Evolutionary conservation across 139 green algal species (phyloP).

Genomic region (Micromonas pusilla): DNA sequence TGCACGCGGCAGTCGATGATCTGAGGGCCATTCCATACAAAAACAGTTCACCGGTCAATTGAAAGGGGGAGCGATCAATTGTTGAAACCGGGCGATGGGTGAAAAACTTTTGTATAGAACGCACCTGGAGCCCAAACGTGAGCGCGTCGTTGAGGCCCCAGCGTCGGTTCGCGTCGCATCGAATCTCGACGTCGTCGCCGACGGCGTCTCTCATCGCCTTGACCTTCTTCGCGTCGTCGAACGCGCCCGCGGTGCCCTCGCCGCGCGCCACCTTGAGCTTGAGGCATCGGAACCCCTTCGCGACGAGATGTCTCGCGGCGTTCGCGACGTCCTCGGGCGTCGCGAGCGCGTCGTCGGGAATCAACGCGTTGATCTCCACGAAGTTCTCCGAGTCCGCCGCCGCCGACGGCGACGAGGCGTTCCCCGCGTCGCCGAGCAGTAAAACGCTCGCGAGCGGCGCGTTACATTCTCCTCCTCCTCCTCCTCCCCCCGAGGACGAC

Average conservation of each 20-base stretch:
- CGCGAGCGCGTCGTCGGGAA: conserved; percentile 35
- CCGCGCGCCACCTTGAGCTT: conserved; percentile 79
- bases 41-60: too few species aligned
- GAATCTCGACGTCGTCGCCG: conserved; percentile 52
- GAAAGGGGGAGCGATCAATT: too few species aligned
- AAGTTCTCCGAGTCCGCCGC: not conserved
- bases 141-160: conserved; percentile 70
- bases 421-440: too few species aligned
- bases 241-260: conserved; percentile 20
- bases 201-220: conserved; percentile 53
- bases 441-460: too few species aligned
- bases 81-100: too few species aligned
- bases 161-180: conserved; percentile 81
- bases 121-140: conserved; percentile 45
- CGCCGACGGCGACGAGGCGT: too few species aligned
- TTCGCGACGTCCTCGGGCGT: conserved; percentile 5
- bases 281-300: conserved; percentile 38
- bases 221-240: conserved; percentile 64
- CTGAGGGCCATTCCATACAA: too few species aligned
- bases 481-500: too few species aligned
- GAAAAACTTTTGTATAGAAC: too few species aligned
- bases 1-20: conserved; percentile 41
- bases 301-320: conserved; percentile 1
- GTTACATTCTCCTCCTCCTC: too few species aligned
- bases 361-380: conserved; percentile 41